Percentiles rank a stretch among this genome's conserved stretches.
phyloP scores from a whole-genome alignment of 768 basidiomycete species.

The Termitomyces sp. region DNA sequence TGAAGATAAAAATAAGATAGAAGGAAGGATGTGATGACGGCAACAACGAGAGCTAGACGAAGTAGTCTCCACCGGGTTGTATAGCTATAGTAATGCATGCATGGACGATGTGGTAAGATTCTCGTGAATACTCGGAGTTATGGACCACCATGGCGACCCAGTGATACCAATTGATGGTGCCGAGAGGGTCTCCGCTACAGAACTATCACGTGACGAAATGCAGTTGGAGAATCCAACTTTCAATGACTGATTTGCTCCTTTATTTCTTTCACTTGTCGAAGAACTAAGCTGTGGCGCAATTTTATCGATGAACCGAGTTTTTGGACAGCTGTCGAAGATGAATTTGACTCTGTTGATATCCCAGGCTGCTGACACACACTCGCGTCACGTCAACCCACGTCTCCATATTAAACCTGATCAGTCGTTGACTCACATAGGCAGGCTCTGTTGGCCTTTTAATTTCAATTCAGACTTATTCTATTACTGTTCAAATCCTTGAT shows the following conservation, averaged over 20 bases:
- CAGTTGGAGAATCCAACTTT: neutral
- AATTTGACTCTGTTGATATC: neutral
- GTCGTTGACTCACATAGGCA: neutral
- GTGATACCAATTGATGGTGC: neutral
- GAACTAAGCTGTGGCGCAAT: neutral
- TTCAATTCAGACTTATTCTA: neutral
- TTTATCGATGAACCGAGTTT: neutral
- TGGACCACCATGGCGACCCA: neutral
- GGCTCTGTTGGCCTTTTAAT: neutral
- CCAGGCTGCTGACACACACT: neutral
- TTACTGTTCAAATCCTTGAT: neutral
- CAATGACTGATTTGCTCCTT: neutral
- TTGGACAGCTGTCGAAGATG: neutral
- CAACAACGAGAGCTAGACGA: conserved; percentile 11
- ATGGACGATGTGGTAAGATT: conserved; percentile 3
- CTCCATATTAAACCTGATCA: neutral
- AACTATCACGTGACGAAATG: neutral
- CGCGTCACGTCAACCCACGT: neutral
- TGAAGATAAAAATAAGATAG: conserved; percentile 28
- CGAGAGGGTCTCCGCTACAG: neutral
- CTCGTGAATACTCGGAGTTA: neutral
- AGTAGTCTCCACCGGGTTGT: conserved; percentile 16
- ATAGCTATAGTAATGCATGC: conserved; percentile 14
- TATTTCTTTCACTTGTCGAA: neutral
- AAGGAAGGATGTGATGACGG: conserved; percentile 13